These are phyloP conservation scores for Rubia peregrina DNA, from an alignment of 305 asterid species.

Conservation along the genomic window DNA sequence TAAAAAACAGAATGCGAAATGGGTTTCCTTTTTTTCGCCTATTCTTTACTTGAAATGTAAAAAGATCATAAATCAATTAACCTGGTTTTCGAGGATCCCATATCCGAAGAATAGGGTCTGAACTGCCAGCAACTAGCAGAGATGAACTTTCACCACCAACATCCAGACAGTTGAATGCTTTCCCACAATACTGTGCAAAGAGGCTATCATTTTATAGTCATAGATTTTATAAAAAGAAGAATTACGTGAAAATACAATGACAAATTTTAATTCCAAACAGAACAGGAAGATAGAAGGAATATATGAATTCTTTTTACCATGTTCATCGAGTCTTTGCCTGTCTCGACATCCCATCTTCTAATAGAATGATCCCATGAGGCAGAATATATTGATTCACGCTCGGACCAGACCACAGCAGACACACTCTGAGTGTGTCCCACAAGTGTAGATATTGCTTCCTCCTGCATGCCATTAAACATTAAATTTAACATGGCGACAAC, in stretches of 20 bases:
- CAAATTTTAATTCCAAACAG: neutral
- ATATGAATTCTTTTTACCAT: conserved; percentile 38
- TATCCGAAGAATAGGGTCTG: conserved; percentile 75
- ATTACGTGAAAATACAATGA: neutral
- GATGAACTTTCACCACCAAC: conserved; percentile 92
- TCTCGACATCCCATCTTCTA: conserved; percentile 90
- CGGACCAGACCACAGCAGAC: conserved; percentile 81
- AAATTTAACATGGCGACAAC: neutral
- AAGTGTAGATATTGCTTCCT: conserved; percentile 62
- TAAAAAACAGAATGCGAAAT: neutral
- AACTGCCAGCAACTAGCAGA: conserved; percentile 79
- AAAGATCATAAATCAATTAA: conserved; percentile 19
- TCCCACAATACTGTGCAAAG: conserved; percentile 51
- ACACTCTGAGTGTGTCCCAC: conserved; percentile 91
- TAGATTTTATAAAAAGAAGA: neutral
- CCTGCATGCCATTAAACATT: conserved; percentile 42
- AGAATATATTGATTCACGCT: conserved; percentile 55
- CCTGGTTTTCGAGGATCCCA: conserved; percentile 99
- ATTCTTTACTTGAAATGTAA: conserved; percentile 4
- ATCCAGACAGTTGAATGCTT: conserved; percentile 74
- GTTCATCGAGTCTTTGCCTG: conserved; percentile 57
- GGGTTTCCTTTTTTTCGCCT: neutral
- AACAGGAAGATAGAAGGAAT: neutral
- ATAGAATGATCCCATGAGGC: conserved; percentile 96
- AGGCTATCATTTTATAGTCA: conserved; percentile 13